Percentiles rank a stretch among this genome's conserved stretches.
These are phyloP conservation scores for Kandelia obovata DNA, from an alignment of 345 rosid species.

Conservation along the genomic window DNA sequence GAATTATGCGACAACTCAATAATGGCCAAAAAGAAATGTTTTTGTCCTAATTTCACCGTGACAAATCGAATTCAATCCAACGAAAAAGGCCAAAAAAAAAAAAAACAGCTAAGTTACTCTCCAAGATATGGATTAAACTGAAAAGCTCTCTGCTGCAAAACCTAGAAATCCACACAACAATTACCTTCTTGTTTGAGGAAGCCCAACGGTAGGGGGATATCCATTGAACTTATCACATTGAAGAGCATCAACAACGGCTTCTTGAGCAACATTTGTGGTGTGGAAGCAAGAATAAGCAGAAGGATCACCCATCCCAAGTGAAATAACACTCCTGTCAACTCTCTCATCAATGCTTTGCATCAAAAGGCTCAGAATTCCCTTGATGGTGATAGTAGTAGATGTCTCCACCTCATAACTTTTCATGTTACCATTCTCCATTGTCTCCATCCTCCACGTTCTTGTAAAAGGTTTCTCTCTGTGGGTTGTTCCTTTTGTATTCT, in stretches of 20 bases:
- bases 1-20: background rate
- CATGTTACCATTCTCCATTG: constrained; percentile 32
- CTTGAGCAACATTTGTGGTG: constrained; percentile 52
- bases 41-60: background rate
- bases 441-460: constrained; percentile 3
- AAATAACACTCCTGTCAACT: constrained; percentile 46
- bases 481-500: background rate
- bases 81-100: background rate
- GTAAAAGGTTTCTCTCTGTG: background rate
- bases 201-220: constrained; percentile 88
- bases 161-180: background rate
- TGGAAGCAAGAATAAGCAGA: constrained; percentile 72
- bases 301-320: constrained; percentile 94
- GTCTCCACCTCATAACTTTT: constrained; percentile 34
- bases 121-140: background rate
- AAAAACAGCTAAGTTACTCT: background rate
- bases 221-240: constrained; percentile 79
- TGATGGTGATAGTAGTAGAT: constrained; percentile 55
- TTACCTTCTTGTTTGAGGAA: constrained; percentile 86
- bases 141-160: background rate
- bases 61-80: background rate
- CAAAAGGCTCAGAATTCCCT: constrained; percentile 70
- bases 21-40: background rate
- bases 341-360: constrained; percentile 48
- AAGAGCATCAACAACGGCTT: constrained; percentile 71